Conservation (phyloP, 495 filamentous ascomycete species). For the Hyaloscypha bicolor region DNA sequence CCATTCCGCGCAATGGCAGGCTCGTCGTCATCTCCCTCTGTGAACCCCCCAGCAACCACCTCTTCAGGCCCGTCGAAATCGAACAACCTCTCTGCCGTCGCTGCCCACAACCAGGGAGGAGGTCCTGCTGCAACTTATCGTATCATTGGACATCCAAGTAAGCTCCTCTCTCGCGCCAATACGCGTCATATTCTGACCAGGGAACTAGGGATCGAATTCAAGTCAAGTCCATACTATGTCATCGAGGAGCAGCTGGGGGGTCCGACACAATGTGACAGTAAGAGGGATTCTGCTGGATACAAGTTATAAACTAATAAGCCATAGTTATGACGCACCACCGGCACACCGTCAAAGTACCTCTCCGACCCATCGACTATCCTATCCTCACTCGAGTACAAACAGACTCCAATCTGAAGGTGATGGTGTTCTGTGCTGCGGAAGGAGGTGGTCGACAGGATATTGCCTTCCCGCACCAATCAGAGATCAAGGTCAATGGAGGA, state of each 20-base stretch:
- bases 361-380: slow-evolving; percentile 54
- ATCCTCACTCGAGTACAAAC: slow-evolving; percentile 49
- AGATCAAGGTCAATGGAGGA: slow-evolving; percentile 85
- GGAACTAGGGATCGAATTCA: slow-evolving; percentile 52
- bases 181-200: slow-evolving; percentile 7
- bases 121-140: slow-evolving; percentile 13
- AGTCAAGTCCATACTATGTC: slow-evolving; percentile 77
- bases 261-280: slow-evolving; percentile 70
- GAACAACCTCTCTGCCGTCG: background rate
- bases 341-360: slow-evolving; percentile 51
- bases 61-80: slow-evolving; percentile 25
- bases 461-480: slow-evolving; percentile 86
- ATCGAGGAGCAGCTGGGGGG: slow-evolving; percentile 61
- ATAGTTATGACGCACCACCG: slow-evolving; percentile 63
- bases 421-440: slow-evolving; percentile 78
- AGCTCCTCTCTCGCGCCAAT: background rate
- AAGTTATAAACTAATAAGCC: slow-evolving; percentile 18
- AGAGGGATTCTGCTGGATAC: slow-evolving; percentile 25
- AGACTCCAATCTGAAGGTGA: slow-evolving; percentile 62
- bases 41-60: slow-evolving; percentile 25
- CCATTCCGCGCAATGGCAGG: background rate
- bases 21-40: slow-evolving; percentile 3
- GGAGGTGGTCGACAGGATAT: slow-evolving; percentile 69
- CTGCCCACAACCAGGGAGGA: background rate
- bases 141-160: slow-evolving; percentile 13